Evolutionary conservation across 2,329 filamentous ascomycete genomes (phyloP).

Genomic region (Polychaeton citri): DNA sequence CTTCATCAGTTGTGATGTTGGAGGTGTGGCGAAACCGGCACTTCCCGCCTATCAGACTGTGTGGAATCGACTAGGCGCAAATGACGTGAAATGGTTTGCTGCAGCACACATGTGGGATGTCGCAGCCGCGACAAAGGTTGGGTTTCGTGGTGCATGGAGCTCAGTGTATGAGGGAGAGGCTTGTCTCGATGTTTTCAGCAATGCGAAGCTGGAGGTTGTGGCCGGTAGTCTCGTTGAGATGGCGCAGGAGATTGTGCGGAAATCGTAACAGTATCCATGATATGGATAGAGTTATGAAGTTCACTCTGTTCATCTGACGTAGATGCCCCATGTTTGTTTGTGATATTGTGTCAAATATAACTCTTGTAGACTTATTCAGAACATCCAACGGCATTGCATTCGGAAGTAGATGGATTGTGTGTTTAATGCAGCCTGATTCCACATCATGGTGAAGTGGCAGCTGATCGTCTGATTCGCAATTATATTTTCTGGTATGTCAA

Average conservation of each 20-base stretch:
- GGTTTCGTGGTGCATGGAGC: constrained; percentile 41
- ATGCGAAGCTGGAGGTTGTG: constrained; percentile 35
- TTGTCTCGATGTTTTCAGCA: constrained; percentile 36
- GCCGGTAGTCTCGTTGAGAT: constrained; percentile 34
- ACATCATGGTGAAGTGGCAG: no score
- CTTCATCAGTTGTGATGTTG: constrained; percentile 38
- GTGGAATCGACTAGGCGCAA: constrained; percentile 26
- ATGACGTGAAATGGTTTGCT: constrained; percentile 39
- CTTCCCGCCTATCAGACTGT: constrained; percentile 33
- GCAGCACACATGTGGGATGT: constrained; percentile 50
- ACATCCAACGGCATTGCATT: no score
- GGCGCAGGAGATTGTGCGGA: constrained; percentile 23
- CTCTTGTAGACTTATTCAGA: no score
- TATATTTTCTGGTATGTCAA: no score
- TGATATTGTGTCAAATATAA: no score
- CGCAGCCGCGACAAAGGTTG: constrained; percentile 35
- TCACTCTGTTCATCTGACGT: no score
- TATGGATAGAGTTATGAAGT: no score
- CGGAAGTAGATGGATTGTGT: no score
- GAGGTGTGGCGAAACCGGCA: constrained; percentile 38
- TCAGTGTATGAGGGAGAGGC: constrained; percentile 40
- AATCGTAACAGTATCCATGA: no score
- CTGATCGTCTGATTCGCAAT: no score
- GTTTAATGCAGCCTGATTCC: no score
- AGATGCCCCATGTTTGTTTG: no score